Evolutionary conservation across 2,329 filamentous ascomycete genomes (phyloP).

Genomic region (Calonectria crousiana): DNA sequence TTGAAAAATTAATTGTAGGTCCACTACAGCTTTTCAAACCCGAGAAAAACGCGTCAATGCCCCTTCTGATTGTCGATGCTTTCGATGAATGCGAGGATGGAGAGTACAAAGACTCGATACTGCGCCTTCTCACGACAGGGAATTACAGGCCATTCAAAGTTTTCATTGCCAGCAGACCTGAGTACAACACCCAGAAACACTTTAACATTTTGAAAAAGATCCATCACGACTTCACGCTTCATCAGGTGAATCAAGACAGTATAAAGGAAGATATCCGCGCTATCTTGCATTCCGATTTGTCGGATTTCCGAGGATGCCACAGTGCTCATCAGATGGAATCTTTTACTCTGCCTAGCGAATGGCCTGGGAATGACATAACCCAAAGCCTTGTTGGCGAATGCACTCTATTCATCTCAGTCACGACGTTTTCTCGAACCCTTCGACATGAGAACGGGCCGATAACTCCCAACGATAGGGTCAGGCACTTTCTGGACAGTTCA

Average conservation of each 20-base stretch:
- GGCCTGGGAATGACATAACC: conserved; percentile 42
- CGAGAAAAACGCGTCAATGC: not conserved
- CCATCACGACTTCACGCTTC: not conserved
- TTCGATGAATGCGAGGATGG: conserved; percentile 40
- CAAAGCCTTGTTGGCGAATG: conserved; percentile 43
- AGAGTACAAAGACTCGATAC: conserved; percentile 45
- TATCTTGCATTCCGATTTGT: conserved; percentile 38
- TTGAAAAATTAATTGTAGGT: conserved; percentile 52
- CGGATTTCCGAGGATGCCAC: conserved; percentile 33
- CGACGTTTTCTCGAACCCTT: conserved; percentile 47
- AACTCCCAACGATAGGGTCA: not conserved
- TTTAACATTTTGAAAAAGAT: not conserved
- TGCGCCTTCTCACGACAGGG: conserved; percentile 42
- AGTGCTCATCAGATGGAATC: conserved; percentile 27
- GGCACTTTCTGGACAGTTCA: not conserved
- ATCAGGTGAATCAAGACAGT: not conserved
- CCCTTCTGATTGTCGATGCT: conserved; percentile 52
- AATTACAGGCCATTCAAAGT: conserved; percentile 43
- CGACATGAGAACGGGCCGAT: conserved; percentile 30
- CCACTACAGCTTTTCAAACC: conserved; percentile 40
- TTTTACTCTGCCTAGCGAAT: conserved; percentile 35
- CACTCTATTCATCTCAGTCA: conserved; percentile 51
- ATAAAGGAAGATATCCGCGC: not conserved
- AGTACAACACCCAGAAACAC: conserved; percentile 47
- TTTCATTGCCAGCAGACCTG: conserved; percentile 57